Base-by-base conservation (phyloP, 108 stramenopile genomes). In the Ochromonas danica region DNA sequence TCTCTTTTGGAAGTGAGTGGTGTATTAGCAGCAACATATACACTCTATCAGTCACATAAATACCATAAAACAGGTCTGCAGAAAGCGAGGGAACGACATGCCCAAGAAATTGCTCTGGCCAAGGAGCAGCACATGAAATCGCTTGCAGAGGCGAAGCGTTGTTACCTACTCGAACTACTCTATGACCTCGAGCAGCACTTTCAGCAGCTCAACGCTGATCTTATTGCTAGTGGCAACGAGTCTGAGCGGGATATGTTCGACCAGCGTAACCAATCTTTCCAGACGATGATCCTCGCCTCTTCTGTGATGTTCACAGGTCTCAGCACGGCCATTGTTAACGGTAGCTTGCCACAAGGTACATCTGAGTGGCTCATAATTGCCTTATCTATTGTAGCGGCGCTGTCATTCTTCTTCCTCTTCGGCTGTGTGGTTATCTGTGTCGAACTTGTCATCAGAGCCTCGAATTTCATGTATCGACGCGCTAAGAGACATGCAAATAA, bases 121-220 rank as follows among this genome's bases (percentile, higher is more conserved):
- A 22, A 17, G 17, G 22, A 57, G 22, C 51, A 57, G 51, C 51
- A 57, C 51, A 57, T 17, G 22, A 57, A 57, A 22, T 17, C 10
- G 10, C 51, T n/a, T n/a, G n/a, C n/a, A n/a, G n/a, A n/a, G n/a
- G n/a, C 67, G 10, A 67, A 67, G 63, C 63, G 31, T 31, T 6
- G 6, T 10, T 67, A 67, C 25, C 17, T 67, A 10, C 17, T 67
- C 30, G 63, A 67, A 36, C 17, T 33, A 31, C 25, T 67, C 30
- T 3, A 3, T 28, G 6, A 22, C 17, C 25, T 75, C 6, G 72
- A 75, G 51, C 72, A 75, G 31, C 72, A 75, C 40, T 75, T 75
- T 75, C 72, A 75, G 40, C 72, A 75, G 38, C 72, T 75, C 3
- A 75, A 75, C 31, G 72, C 72, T 22, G 72, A 75, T 60, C 25